phyloP scores from a whole-genome alignment of 495 filamentous ascomycete species.

The Tuber borchii region DNA sequence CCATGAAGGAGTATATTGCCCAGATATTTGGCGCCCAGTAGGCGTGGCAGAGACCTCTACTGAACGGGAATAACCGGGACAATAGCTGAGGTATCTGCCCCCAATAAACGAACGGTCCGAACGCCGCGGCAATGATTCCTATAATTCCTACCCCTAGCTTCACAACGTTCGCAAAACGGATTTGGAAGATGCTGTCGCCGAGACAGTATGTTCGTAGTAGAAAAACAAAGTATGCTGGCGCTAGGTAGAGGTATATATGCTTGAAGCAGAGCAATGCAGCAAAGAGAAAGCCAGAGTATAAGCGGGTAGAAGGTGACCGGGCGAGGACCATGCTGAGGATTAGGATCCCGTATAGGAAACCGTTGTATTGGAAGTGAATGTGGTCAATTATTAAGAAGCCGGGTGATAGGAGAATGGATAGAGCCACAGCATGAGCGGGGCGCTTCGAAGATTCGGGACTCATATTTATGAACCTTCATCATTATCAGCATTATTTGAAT shows the following conservation, averaged over 20 bases:
- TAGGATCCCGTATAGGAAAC: slow-evolving; percentile 85
- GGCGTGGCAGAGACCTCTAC: slow-evolving; percentile 85
- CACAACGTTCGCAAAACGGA: slow-evolving; percentile 67
- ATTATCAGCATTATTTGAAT: slow-evolving; percentile 9
- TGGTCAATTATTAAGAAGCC: slow-evolving; percentile 96
- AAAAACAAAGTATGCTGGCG: slow-evolving; percentile 92
- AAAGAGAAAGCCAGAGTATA: slow-evolving; percentile 74
- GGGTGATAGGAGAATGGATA: slow-evolving; percentile 85
- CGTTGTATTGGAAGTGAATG: slow-evolving; percentile 99
- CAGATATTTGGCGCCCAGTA: slow-evolving; percentile 98
- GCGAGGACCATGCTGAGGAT: slow-evolving; percentile 77
- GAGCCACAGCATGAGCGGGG: slow-evolving; percentile 77
- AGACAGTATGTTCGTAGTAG: slow-evolving; percentile 83
- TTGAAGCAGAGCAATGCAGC: slow-evolving; percentile 84
- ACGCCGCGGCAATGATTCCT: slow-evolving; percentile 70
- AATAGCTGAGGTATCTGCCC: slow-evolving; percentile 83
- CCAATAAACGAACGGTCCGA: slow-evolving; percentile 81
- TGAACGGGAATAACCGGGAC: slow-evolving; percentile 85
- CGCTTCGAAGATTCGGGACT: slow-evolving; percentile 57
- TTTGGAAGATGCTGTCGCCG: slow-evolving; percentile 67
- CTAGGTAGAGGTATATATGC: slow-evolving; percentile 96
- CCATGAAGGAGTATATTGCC: slow-evolving; percentile 91
- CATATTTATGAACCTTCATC: slow-evolving; percentile 62
- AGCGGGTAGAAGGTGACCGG: slow-evolving; percentile 65
- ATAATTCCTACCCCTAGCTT: slow-evolving; percentile 72